A percentile compares a stretch with the other conserved stretches of the same genome.
These are phyloP conservation scores for Claviceps monticola DNA, from an alignment of 2,329 filamentous ascomycete species.

Conservation along the genomic window DNA sequence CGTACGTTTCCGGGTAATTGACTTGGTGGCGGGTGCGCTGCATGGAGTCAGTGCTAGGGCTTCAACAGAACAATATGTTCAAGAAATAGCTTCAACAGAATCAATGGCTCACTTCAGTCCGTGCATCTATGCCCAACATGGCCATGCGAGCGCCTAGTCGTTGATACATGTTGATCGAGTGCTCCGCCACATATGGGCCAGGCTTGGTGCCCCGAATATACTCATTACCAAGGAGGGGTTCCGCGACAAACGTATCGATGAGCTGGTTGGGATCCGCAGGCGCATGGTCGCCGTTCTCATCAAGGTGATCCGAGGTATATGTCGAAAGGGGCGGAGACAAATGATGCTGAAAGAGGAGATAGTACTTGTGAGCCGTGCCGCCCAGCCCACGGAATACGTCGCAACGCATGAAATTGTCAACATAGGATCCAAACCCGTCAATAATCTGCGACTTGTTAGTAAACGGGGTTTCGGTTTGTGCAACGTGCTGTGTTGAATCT, in stretches of 20 bases:
- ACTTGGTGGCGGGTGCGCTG: constrained; percentile 79
- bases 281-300: constrained; percentile 22
- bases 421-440: constrained; percentile 87
- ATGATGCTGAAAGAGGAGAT: constrained; percentile 95
- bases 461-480: neutral
- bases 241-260: constrained; percentile 57
- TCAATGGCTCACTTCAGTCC: constrained; percentile 53
- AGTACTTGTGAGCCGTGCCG: constrained; percentile 91
- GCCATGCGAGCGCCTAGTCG: constrained; percentile 70
- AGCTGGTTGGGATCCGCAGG: constrained; percentile 58
- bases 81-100: neutral
- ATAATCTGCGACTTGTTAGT: constrained; percentile 46
- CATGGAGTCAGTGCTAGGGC: neutral
- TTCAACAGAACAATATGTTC: no score
- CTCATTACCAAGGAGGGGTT: constrained; percentile 43
- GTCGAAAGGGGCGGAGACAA: constrained; percentile 73
- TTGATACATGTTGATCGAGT: constrained; percentile 77
- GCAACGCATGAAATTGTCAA: constrained; percentile 85
- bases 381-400: constrained; percentile 87
- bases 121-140: constrained; percentile 79
- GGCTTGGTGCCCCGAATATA: constrained; percentile 69
- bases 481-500: neutral
- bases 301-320: constrained; percentile 49
- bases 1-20: constrained; percentile 87
- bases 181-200: constrained; percentile 80